Evolutionary conservation across 2,329 filamentous ascomycete species (phyloP), one percentile per base, ranked within the genome.

Genomic region (Colletotrichum kahawae): DNA sequence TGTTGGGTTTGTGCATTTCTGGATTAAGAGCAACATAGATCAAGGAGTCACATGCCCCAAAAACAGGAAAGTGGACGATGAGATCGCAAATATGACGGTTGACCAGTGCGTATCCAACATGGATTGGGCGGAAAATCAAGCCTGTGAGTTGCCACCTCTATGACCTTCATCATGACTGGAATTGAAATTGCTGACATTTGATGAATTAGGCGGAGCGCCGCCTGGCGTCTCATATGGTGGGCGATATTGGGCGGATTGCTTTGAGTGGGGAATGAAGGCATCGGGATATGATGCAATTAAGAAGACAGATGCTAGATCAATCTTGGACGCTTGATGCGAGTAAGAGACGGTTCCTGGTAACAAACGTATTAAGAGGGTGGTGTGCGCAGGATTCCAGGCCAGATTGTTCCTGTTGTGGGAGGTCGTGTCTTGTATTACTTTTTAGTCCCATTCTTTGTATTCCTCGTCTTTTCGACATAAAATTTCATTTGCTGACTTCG

Each of bases 191-290:
- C 71, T 74, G 67, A 74, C 24, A 9, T 3, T 10, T 48, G 24
- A 36, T 4, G 2, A 29, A 10, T n/a, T 10, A 73, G 71, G 71
- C 18, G 71, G 57, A 7, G 66, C 59, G 13, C 66, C 66, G 1
- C 9, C 21, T 8, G 51, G 51, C 1, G n/a, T 24, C n/a, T 59
- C 59, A 18, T 43, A 51, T 5, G 71, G 71, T 4, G 67, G 67
- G 4, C 48, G 71, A 16, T 31, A 51, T 2, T 74, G 67, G 67
- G 67, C 71, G 7, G 67, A 74, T 54, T 74, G 71, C 51, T 74
- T 74, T 54, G 71, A 74, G 24, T 74, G 71, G 71, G 71, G 71
- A 13, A 60, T 70, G n/a, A 70, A 74, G 60, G 67, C 71, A n/a
- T 71, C 67, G 21, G 71, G 71, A 33, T 74, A 74, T 31, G 51